phyloP scores from a whole-genome alignment of 2,329 filamentous ascomycete genomes.

The Orbilia brochopaga region DNA sequence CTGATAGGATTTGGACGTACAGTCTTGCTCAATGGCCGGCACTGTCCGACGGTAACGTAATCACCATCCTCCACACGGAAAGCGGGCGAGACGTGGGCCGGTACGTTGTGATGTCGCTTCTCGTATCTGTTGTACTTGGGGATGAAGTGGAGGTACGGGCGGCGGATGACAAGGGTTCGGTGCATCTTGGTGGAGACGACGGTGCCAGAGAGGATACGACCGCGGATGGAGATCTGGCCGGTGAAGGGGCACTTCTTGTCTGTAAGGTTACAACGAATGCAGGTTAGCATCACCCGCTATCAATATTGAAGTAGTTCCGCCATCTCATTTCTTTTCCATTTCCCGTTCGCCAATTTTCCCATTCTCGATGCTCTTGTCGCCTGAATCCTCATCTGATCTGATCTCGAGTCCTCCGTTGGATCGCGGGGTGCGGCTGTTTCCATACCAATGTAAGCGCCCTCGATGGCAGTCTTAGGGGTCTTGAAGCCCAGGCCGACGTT shows the following conservation, averaged over 20 bases:
- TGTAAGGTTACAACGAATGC: constrained; percentile 59
- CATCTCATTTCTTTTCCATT: background rate
- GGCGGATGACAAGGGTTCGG: constrained; percentile 98
- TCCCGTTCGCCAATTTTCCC: constrained; percentile 7
- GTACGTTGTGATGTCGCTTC: constrained; percentile 99
- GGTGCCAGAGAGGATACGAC: constrained; percentile 99
- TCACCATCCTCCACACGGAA: constrained; percentile 99
- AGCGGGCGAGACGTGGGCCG: constrained; percentile 96
- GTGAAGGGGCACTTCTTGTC: constrained; percentile 99
- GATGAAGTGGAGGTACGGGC: constrained; percentile 99
- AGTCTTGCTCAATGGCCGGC: constrained; percentile 98
- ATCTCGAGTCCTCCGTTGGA: constrained; percentile 14
- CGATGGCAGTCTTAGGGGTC: constrained; percentile 98
- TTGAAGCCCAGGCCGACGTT: constrained; percentile 99
- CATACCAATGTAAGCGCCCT: constrained; percentile 94
- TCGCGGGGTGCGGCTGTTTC: constrained; percentile 36
- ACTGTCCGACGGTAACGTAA: constrained; percentile 99
- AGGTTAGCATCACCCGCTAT: constrained; percentile 19
- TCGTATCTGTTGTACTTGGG: constrained; percentile 99
- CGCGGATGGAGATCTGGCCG: constrained; percentile 98
- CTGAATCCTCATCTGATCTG: constrained; percentile 9
- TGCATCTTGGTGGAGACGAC: constrained; percentile 99
- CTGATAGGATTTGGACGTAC: constrained; percentile 67
- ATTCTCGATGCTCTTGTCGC: constrained; percentile 14
- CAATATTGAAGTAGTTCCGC: background rate